phyloP scores from a whole-genome alignment of 257 asterid genomes.

The Solanum rostratum region DNA sequence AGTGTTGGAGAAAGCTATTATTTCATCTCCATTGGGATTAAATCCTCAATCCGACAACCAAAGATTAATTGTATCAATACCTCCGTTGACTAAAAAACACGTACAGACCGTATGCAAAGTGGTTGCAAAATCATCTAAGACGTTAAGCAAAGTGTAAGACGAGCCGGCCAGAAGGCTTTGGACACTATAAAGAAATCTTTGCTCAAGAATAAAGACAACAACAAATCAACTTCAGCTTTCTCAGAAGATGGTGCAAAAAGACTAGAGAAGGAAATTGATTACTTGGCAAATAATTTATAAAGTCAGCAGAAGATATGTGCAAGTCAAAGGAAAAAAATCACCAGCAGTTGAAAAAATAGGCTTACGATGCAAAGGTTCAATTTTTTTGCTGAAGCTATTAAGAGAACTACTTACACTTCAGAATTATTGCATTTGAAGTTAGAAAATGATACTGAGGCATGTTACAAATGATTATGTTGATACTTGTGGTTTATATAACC shows the following conservation, averaged over 20 bases:
- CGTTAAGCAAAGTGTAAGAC: slow-evolving; percentile 83
- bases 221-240: slow-evolving; percentile 45
- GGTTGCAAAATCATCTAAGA: slow-evolving; percentile 17
- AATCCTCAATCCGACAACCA: slow-evolving; percentile 66
- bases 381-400: neutral
- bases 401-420: neutral
- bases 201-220: slow-evolving; percentile 73
- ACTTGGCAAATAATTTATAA: slow-evolving; percentile 77
- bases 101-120: slow-evolving; percentile 33
- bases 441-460: neutral
- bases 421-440: neutral
- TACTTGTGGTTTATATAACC: neutral
- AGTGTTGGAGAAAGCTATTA: slow-evolving; percentile 85
- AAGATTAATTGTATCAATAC: slow-evolving; percentile 65
- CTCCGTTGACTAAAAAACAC: slow-evolving; percentile 97
- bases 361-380: neutral
- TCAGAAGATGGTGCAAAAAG: slow-evolving; percentile 78
- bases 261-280: slow-evolving; percentile 89
- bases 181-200: slow-evolving; percentile 63
- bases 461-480: neutral
- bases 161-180: slow-evolving; percentile 95
- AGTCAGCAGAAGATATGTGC: slow-evolving; percentile 93
- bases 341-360: slow-evolving; percentile 29
- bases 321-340: slow-evolving; percentile 84
- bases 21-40: slow-evolving; percentile 77